A percentile compares a stretch with the other conserved stretches of the same genome.
phyloP scores from a whole-genome alignment of 108 stramenopile species.

The Chaetoceros tenuissimus region DNA sequence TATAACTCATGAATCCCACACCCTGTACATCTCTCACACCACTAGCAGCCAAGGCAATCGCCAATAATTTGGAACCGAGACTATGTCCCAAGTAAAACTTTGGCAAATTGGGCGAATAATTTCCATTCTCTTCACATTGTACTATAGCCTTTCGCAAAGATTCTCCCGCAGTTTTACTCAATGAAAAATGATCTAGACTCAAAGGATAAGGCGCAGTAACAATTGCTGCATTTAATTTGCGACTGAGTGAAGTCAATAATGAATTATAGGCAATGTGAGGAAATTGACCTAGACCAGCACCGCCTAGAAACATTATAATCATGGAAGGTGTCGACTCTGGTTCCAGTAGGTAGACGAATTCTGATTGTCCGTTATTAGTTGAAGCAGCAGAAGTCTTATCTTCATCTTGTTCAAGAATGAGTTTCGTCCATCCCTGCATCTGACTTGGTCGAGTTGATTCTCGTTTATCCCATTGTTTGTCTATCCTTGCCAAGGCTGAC shows the following conservation, averaged over 20 bases:
- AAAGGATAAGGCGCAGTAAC: conserved; percentile 66
- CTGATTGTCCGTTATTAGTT: too few relatives aligned
- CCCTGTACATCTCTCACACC: conserved; percentile 43
- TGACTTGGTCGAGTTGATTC: conserved; percentile 12
- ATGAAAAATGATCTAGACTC: conserved; percentile 66
- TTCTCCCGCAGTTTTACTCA: conserved; percentile 55
- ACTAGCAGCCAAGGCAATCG: conserved; percentile 66
- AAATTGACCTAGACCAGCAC: conserved; percentile 70
- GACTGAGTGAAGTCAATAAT: conserved; percentile 38
- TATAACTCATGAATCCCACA: conserved; percentile 61
- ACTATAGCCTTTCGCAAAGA: conserved; percentile 43
- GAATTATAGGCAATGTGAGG: conserved; percentile 74
- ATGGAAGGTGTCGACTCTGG: conserved; percentile 59
- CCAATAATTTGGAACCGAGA: conserved; percentile 60
- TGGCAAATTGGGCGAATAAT: conserved; percentile 34
- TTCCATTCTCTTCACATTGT: conserved; percentile 47
- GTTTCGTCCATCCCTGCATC: conserved; percentile 55
- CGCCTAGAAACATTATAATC: conserved; percentile 71
- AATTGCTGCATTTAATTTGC: conserved; percentile 52
- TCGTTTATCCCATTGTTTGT: conserved; percentile 58
- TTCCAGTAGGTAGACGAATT: conserved; percentile 66
- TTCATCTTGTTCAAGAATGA: conserved; percentile 24
- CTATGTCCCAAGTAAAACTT: conserved; percentile 56
- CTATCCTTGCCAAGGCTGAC: conserved; percentile 50
- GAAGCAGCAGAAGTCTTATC: too few relatives aligned